Evolutionary conservation across 176 grass and related monocot species (phyloP), one percentile per base, ranked within the genome.

Genomic region (Carex myosuroides): DNA sequence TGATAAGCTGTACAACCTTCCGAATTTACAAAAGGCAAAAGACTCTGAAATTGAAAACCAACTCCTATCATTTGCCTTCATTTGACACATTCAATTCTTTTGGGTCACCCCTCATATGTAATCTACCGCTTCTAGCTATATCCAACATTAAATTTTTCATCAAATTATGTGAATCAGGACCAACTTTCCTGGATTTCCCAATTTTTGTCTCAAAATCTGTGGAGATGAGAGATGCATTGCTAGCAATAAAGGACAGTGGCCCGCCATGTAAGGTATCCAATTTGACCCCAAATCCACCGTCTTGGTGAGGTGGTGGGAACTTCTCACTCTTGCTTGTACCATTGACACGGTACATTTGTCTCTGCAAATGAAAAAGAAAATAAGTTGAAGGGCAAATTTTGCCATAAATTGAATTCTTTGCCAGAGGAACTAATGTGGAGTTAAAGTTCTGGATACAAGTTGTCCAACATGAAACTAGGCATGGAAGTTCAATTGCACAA

Each of bases 271-370:
- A 46, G 52, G 63, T 83, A 13, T 84, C 63, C 55, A 33, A 80
- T 77, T 67, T 79, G 56, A 66, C 41, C 5, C 88, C 88, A 1
- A 84, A 81, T 3, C 84, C 85, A 71, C 88, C 88, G 22, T 90
- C 88, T 41, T 87, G 88, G 72, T 90, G 88, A n/a, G 88, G 88
- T 58, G 88, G 88, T 2, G 88, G 88, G 72, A 90, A 90, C 42
- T 87, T 90, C 81, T 90, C 88, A 18, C 88, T 90, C 62, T 90
- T 90, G 72, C 81, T 90, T 13, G 56, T 65, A 16, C 58, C 73
- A 18, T 74, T 87, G 3, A 58, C 44, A 0, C 70, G 50, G 61
- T 33, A 83, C 88, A 87, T 90, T 69, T 72, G 7, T 73, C 85
- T 84, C 85, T 62, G 55, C 14, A 81, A 84, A 58, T 84, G 50